Conservation (phyloP, 345 rosid genomes). For the Hevea brasiliensis region DNA sequence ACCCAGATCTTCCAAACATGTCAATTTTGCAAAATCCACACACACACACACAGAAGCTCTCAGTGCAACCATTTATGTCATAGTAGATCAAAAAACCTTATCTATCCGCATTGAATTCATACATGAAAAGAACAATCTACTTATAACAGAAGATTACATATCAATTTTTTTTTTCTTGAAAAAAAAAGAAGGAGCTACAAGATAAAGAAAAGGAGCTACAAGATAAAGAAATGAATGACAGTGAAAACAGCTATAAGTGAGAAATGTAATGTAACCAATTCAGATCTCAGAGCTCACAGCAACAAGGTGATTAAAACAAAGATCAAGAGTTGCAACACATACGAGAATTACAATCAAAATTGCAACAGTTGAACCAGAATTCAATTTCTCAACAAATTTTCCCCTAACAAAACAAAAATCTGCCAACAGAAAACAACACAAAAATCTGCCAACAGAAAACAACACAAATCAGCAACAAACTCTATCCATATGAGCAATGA, state of each 20-base stretch:
- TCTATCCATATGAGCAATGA: constrained; percentile 7
- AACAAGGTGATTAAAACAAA: neutral
- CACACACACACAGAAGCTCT: neutral
- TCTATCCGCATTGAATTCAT: constrained; percentile 5
- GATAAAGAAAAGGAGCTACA: neutral
- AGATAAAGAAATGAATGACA: neutral
- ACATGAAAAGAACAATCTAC: constrained; percentile 2
- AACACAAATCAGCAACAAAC: neutral
- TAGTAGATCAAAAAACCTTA: neutral
- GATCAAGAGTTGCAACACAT: neutral
- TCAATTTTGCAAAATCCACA: neutral
- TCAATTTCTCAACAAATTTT: neutral
- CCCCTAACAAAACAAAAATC: constrained; percentile 7
- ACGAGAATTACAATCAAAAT: neutral
- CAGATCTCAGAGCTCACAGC: neutral
- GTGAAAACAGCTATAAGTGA: neutral
- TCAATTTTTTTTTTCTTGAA: neutral
- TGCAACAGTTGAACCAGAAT: constrained; percentile 7
- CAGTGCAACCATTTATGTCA: constrained; percentile 1
- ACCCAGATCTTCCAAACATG: neutral
- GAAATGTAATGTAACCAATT: constrained; percentile 8
- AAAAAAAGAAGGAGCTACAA: neutral
- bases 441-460: constrained; percentile 4
- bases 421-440: neutral
- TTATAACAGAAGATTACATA: neutral